Evolutionary conservation across 1,139 yeast genomes (phyloP).

Genomic region (Scheffersomyces illinoinensis): DNA sequence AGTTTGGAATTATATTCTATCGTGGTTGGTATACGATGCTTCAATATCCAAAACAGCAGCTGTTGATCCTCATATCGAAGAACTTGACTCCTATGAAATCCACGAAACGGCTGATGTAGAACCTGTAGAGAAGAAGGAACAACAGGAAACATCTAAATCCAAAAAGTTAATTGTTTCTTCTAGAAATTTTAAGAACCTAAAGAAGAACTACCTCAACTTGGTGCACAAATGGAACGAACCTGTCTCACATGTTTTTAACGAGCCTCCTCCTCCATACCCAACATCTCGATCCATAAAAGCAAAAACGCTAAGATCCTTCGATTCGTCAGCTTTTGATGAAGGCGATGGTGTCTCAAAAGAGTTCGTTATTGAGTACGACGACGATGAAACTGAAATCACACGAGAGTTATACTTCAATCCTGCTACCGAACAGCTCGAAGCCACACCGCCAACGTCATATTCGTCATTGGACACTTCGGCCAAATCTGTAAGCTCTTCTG

Average conservation of each 20-base stretch:
- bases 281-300: not conserved
- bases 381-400: constrained; percentile 23
- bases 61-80: constrained; percentile 2
- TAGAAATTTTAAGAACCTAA: constrained; percentile 18
- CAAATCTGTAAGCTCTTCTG: not conserved
- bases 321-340: constrained; percentile 3
- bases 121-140: constrained; percentile 6
- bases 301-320: constrained; percentile 1
- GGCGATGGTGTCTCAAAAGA: constrained; percentile 18
- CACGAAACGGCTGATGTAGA: constrained; percentile 1
- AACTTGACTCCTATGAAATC: constrained; percentile 6
- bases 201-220: constrained; percentile 22
- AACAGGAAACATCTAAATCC: not conserved
- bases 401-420: constrained; percentile 38
- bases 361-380: constrained; percentile 35
- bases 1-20: constrained; percentile 37
- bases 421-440: constrained; percentile 32
- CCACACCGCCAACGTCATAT: constrained; percentile 34
- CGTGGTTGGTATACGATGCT: constrained; percentile 36
- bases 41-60: constrained; percentile 3
- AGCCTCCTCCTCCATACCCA: not conserved
- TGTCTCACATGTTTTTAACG: constrained; percentile 22
- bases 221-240: constrained; percentile 40
- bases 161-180: not conserved
- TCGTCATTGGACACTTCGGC: constrained; percentile 8